These are phyloP conservation scores for Jatropha multifida DNA, from an alignment of 441 rosid genomes.

Conservation along the genomic window DNA sequence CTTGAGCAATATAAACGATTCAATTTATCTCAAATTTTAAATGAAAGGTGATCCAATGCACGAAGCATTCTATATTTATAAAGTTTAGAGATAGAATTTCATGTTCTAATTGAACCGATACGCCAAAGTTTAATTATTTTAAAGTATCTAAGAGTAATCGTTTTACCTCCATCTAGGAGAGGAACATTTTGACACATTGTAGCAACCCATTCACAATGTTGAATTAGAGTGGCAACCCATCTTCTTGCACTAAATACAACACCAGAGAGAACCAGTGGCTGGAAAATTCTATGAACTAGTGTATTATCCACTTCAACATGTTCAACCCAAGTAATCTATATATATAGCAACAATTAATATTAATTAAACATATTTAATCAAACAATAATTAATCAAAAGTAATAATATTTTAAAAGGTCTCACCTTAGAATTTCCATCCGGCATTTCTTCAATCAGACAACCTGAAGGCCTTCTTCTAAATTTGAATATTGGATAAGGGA, in stretches of 20 bases:
- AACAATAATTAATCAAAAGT: neutral
- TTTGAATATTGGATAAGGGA: slow-evolving; percentile 27
- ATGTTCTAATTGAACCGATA: no score
- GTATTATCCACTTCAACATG: slow-evolving; percentile 45
- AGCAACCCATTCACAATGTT: slow-evolving; percentile 34
- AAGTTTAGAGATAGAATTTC: no score
- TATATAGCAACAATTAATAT: neutral
- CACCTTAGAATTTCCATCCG: slow-evolving; percentile 41
- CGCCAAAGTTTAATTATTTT: no score
- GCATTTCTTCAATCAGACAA: slow-evolving; percentile 43
- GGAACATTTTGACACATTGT: slow-evolving; percentile 20
- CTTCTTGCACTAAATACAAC: slow-evolving; percentile 49
- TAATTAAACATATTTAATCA: neutral
- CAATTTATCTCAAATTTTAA: no score
- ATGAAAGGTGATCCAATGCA: no score
- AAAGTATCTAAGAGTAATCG: no score
- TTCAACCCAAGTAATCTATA: slow-evolving; percentile 61
- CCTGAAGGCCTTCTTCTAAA: slow-evolving; percentile 56
- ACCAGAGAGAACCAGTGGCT: slow-evolving; percentile 37
- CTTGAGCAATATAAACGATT: no score
- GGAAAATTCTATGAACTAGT: slow-evolving; percentile 31
- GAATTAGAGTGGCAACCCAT: slow-evolving; percentile 38
- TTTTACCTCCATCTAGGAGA: slow-evolving; percentile 27
- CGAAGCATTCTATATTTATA: no score
- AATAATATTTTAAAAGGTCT: no score